phyloP scores from a whole-genome alignment of 2,329 filamentous ascomycete species.

The Penicillium sp. region DNA sequence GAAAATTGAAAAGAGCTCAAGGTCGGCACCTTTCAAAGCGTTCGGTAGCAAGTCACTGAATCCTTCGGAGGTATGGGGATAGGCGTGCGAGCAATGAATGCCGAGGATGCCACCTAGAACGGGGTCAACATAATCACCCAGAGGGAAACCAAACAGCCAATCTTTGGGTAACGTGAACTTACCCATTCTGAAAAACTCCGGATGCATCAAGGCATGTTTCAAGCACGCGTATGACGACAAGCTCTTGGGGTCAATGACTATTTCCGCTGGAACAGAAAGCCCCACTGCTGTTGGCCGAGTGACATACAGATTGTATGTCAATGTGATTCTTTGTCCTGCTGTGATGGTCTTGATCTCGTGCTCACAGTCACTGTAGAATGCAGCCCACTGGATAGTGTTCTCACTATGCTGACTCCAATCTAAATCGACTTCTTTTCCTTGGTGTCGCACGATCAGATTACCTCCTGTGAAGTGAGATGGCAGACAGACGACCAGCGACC shows the following conservation, averaged over 20 bases:
- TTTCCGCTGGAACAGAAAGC: conserved; percentile 22
- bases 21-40: conserved; percentile 51
- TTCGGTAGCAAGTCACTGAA: conserved; percentile 30
- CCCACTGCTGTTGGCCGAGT: conserved; percentile 27
- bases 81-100: conserved; percentile 50
- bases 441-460: conserved; percentile 34
- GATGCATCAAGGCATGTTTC: conserved; percentile 29
- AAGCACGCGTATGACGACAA: conserved; percentile 41
- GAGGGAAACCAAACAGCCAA: no score
- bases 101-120: conserved; percentile 47
- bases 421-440: conserved; percentile 27
- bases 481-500: conserved; percentile 57
- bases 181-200: conserved; percentile 42
- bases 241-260: conserved; percentile 32
- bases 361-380: conserved; percentile 42
- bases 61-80: conserved; percentile 43
- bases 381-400: conserved; percentile 36
- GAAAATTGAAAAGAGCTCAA: conserved; percentile 44
- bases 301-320: conserved; percentile 62
- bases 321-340: conserved; percentile 55
- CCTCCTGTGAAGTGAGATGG: conserved; percentile 39
- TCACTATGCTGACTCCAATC: conserved; percentile 28
- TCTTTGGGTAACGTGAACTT: background rate
- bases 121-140: no score
- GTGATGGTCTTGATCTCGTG: conserved; percentile 49